Evolutionary conservation across 108 stramenopile genomes (phyloP).

Genomic region (Pinguiococcus pyrenoidosus): DNA sequence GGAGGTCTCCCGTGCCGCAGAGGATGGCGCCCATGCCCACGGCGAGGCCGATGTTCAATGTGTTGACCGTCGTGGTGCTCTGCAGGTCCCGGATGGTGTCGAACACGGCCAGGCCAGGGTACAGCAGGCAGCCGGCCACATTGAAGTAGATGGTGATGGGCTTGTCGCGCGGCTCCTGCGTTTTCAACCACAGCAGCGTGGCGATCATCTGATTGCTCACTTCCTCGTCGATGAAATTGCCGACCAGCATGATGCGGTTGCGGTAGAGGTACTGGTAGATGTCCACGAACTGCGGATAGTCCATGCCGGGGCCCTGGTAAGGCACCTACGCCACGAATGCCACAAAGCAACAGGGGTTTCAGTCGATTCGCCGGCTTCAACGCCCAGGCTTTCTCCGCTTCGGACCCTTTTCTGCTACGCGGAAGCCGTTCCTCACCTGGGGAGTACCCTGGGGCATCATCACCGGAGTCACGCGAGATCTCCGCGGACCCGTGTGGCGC

Average conservation of each 20-base stretch:
- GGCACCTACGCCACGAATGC: no score
- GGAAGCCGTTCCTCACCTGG: no score
- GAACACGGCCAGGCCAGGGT: slow-evolving; percentile 67
- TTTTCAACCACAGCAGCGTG: slow-evolving; percentile 11
- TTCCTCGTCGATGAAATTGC: slow-evolving; percentile 71
- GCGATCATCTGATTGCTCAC: slow-evolving; percentile 74
- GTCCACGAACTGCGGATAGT: slow-evolving; percentile 58
- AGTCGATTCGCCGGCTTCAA: no score
- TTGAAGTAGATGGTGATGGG: slow-evolving; percentile 73
- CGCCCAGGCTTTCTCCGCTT: no score
- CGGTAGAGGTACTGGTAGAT: slow-evolving; percentile 71
- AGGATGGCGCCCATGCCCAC: slow-evolving; percentile 81
- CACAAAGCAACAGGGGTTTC: no score
- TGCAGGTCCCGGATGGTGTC: slow-evolving; percentile 61
- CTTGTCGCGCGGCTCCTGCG: slow-evolving; percentile 37
- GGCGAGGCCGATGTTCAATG: slow-evolving; percentile 72
- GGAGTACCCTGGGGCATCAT: no score
- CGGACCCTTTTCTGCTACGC: no score
- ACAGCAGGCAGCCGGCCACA: slow-evolving; percentile 62
- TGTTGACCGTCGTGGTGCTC: slow-evolving; percentile 51
- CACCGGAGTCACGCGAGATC: no score
- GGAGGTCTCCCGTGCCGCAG: slow-evolving; percentile 64
- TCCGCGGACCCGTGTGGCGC: no score
- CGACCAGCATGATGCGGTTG: slow-evolving; percentile 75
- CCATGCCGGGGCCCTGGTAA: slow-evolving; percentile 38